phyloP scores from a whole-genome alignment of 768 basidiomycete species.

The Agaricus subrufescens region DNA sequence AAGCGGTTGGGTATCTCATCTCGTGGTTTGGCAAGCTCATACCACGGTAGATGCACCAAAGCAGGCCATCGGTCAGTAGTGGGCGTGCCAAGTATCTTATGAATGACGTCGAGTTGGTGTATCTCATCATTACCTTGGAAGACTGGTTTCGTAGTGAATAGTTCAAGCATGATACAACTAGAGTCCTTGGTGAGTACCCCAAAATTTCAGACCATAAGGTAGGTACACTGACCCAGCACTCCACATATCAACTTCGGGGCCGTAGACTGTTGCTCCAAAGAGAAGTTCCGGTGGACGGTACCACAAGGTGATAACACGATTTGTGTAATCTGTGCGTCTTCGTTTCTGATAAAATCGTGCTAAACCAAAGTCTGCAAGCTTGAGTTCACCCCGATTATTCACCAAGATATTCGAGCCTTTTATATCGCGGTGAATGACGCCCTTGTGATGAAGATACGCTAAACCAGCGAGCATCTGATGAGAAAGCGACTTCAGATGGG shows the following conservation, averaged over 20 bases:
- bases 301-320: slow-evolving; percentile 98
- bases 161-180: slow-evolving; percentile 98
- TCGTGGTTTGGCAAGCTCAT: slow-evolving; percentile 93
- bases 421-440: slow-evolving; percentile 96
- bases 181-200: not conserved
- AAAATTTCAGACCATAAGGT: not conserved
- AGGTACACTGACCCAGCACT: slow-evolving; percentile 78
- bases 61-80: slow-evolving; percentile 78
- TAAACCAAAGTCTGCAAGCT: slow-evolving; percentile 95
- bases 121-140: slow-evolving; percentile 99
- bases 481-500: slow-evolving; percentile 93
- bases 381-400: slow-evolving; percentile 87
- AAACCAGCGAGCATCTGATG: slow-evolving; percentile 94
- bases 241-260: slow-evolving; percentile 99
- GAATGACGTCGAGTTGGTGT: slow-evolving; percentile 91
- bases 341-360: slow-evolving; percentile 95
- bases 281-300: slow-evolving; percentile 95
- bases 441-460: slow-evolving; percentile 92
- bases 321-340: slow-evolving; percentile 92
- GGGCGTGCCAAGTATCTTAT: slow-evolving; percentile 88
- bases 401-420: slow-evolving; percentile 98
- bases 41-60: slow-evolving; percentile 88
- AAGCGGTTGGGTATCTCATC: slow-evolving; percentile 72
- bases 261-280: slow-evolving; percentile 94
- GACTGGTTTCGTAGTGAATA: slow-evolving; percentile 93